phyloP scores from a whole-genome alignment of 805 yeast genomes.

The Candida ipomoeae region DNA sequence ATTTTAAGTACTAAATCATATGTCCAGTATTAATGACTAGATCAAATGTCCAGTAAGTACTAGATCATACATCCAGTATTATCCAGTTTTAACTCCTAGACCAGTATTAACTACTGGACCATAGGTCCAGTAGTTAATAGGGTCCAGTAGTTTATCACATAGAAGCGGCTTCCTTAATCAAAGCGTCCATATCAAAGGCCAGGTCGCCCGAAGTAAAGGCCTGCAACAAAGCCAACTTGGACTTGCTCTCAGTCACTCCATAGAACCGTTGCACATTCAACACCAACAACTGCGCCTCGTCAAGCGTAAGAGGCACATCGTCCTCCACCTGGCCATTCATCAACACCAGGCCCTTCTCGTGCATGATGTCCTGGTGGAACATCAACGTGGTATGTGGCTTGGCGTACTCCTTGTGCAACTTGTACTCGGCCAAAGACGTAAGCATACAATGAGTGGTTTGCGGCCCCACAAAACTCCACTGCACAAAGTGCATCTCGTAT shows the following conservation, averaged over 20 bases:
- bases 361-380: conserved; percentile 74
- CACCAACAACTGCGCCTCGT: conserved; percentile 74
- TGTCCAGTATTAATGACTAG: too few species aligned
- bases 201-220: conserved; percentile 68
- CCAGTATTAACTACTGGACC: too few species aligned
- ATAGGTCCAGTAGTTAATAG: too few species aligned
- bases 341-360: conserved; percentile 59
- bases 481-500: conserved; percentile 83
- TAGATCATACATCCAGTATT: too few species aligned
- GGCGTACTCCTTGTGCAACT: conserved; percentile 85
- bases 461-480: conserved; percentile 88
- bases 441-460: conserved; percentile 82
- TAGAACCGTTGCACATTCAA: conserved; percentile 78
- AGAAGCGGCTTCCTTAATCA: conserved; percentile 71
- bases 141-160: conserved; percentile 23
- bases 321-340: conserved; percentile 84
- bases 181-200: conserved; percentile 60
- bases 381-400: conserved; percentile 90
- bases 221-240: conserved; percentile 54
- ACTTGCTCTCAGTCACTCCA: conserved; percentile 52
- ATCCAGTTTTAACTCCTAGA: too few species aligned
- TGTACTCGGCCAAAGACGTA: conserved; percentile 88
- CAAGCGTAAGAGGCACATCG: conserved; percentile 61
- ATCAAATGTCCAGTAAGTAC: too few species aligned
- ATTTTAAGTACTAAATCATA: too few species aligned